Conservation (phyloP, 306 rosid genomes). For the Prunus mume region DNA sequence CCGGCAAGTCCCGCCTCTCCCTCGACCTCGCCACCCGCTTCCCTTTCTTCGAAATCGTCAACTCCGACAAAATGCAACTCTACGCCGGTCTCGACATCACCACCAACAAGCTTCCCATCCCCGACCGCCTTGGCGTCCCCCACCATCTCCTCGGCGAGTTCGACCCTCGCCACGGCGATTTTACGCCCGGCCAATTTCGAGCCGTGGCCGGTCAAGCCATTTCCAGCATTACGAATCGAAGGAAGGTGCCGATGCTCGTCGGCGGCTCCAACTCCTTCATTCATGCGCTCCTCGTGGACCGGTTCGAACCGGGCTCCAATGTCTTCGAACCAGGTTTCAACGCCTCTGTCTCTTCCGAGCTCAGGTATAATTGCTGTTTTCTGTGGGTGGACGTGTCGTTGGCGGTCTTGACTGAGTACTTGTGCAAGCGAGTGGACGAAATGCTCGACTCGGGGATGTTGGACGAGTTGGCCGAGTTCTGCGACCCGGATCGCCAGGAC, state of each 20-base stretch:
- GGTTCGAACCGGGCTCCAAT: slow-evolving; percentile 39
- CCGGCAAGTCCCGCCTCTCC: slow-evolving; percentile 82
- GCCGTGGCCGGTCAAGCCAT: slow-evolving; percentile 29
- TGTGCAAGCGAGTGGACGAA: slow-evolving; percentile 74
- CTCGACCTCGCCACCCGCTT: slow-evolving; percentile 68
- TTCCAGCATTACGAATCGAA: slow-evolving; percentile 31
- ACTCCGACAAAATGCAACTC: slow-evolving; percentile 90
- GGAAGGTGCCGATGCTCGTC: slow-evolving; percentile 60
- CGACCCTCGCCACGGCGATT: slow-evolving; percentile 42
- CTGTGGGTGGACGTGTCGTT: slow-evolving; percentile 80
- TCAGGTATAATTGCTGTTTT: slow-evolving; percentile 75
- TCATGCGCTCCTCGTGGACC: slow-evolving; percentile 53
- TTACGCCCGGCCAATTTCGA: slow-evolving; percentile 59
- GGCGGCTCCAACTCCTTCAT: slow-evolving; percentile 94
- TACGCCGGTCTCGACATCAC: slow-evolving; percentile 75
- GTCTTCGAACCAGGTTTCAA: slow-evolving; percentile 37
- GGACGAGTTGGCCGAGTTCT: slow-evolving; percentile 74
- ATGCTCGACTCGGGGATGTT: slow-evolving; percentile 86
- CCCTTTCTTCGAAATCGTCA: slow-evolving; percentile 61
- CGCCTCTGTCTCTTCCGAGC: slow-evolving; percentile 32
- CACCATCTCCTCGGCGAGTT: slow-evolving; percentile 82
- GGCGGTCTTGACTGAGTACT: slow-evolving; percentile 45
- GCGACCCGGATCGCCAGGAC: slow-evolving; percentile 29
- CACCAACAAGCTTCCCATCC: slow-evolving; percentile 74
- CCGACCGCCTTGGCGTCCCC: slow-evolving; percentile 51